Conservation (phyloP, 495 filamentous ascomycete species). For the Neurospora sp. region DNA sequence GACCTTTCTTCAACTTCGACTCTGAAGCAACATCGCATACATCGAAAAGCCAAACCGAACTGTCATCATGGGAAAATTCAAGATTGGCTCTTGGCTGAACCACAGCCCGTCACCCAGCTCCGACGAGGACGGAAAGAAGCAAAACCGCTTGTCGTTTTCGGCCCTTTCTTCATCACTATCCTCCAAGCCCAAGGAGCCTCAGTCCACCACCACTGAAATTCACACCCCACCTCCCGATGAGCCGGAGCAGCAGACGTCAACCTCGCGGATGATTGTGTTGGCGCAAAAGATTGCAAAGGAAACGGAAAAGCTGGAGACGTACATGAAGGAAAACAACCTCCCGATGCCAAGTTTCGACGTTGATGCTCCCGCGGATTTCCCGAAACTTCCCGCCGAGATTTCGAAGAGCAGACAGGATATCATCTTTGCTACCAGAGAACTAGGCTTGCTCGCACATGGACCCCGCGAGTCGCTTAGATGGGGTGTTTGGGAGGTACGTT, state of each 20-base stretch:
- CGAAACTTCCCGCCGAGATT: constrained; percentile 29
- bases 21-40: background rate
- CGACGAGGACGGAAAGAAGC: constrained; percentile 21
- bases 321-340: constrained; percentile 27
- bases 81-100: constrained; percentile 24
- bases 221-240: background rate
- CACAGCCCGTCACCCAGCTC: constrained; percentile 13
- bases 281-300: constrained; percentile 28
- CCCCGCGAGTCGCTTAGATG: constrained; percentile 32
- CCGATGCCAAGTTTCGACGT: constrained; percentile 28
- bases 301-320: constrained; percentile 31
- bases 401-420: constrained; percentile 25
- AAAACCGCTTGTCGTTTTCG: constrained; percentile 19
- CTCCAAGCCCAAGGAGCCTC: constrained; percentile 10
- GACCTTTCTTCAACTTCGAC: background rate
- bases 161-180: constrained; percentile 8
- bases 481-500: constrained; percentile 31
- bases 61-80: constrained; percentile 21
- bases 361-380: constrained; percentile 27
- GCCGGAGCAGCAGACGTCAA: constrained; percentile 2
- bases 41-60: background rate
- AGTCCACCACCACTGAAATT: background rate
- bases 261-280: constrained; percentile 26
- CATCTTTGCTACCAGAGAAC: constrained; percentile 28
- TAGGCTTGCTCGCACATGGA: constrained; percentile 29